Evolutionary conservation across 768 basidiomycete species (phyloP), one percentile per base, ranked within the genome.

Genomic region (Chiua virens): DNA sequence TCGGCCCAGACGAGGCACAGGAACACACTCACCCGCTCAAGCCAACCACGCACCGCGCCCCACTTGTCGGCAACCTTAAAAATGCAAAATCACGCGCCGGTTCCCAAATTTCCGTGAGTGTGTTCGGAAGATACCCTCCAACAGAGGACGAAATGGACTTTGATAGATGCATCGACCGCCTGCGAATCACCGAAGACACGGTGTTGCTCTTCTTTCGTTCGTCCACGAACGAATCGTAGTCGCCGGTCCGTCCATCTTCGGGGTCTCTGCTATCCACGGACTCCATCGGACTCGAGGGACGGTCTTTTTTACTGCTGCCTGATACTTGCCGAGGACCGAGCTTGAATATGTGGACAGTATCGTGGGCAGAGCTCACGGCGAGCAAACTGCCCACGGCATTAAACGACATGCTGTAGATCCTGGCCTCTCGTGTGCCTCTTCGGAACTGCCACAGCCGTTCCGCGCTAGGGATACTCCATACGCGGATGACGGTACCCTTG

Each of bases 301-400:
- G 62, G 45, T 57, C 66, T 46, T 55, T 68, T 58, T 64, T 66
- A 18, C 51, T 28, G 14, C 13, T 60, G 37, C 57, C 61, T 4
- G 61, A 42, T n/a, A 30, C 50, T 47, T 71, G 67, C 15, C 70
- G 70, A n/a, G 64, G 52, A 0, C 83, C 85, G 5, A 98, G 77
- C 71, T 92, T 92, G 75, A 96, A 99, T 34, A 99, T 87, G 69
- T 99, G 97, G 14, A 99, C 93, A 13, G 96, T 98, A 55, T 92
- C 95, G 53, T 92, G 90, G 45, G 92, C 95, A 10, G 85, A 87
- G 64, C 88, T 90, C n/a, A 98, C 95, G 2, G 90, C 92, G 14
- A 98, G 72, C 17, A 99, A 66, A 6, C 85, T 85, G 14, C 83
- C 84, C 30, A 90, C 83, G 4, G 82, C 64, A 63, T 99, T 99